Conservation (phyloP, 1,284 basidiomycete genomes). For the Bondarzewia mesenterica region DNA sequence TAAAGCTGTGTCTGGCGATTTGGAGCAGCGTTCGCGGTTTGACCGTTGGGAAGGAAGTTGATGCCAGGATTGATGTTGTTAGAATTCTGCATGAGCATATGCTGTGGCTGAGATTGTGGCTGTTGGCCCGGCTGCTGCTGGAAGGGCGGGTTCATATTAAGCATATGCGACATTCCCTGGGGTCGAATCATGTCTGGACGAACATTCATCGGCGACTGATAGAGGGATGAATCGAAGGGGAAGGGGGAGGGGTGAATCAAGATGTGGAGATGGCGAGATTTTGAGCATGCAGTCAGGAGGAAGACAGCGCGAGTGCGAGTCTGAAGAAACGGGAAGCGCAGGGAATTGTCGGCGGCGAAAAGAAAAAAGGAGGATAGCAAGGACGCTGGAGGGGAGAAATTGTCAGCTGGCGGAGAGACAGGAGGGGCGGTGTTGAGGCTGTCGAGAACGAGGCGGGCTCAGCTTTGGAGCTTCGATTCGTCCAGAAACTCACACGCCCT, state of each 20-base stretch:
- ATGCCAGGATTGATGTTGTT: conserved; percentile 31
- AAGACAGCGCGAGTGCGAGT: conserved; percentile 4
- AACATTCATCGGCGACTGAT: conserved; percentile 16
- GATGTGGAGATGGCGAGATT: conserved; percentile 13
- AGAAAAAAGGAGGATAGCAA: conserved; percentile 9
- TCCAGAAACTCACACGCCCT: conserved; percentile 16
- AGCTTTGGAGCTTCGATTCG: conserved; percentile 6
- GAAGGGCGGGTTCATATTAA: conserved; percentile 30
- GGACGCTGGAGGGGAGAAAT: conserved; percentile 11
- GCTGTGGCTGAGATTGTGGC: conserved; percentile 22
- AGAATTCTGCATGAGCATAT: conserved; percentile 27
- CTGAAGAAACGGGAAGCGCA: not conserved
- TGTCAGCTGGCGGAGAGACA: conserved; percentile 7
- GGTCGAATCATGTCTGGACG: conserved; percentile 40
- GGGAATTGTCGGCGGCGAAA: conserved; percentile 2
- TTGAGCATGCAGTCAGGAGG: conserved; percentile 10
- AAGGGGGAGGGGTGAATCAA: conserved; percentile 6
- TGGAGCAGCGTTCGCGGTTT: conserved; percentile 13
- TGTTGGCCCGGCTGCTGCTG: conserved; percentile 23
- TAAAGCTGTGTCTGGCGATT: conserved; percentile 14
- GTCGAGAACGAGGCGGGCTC: conserved; percentile 14
- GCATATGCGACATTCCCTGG: conserved; percentile 32
- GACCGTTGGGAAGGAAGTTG: conserved; percentile 26
- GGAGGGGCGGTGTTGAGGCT: conserved; percentile 14
- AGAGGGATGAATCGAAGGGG: conserved; percentile 3